Conservation (phyloP, 306 rosid genomes). For the Cyamopsis tetragonoloba region DNA sequence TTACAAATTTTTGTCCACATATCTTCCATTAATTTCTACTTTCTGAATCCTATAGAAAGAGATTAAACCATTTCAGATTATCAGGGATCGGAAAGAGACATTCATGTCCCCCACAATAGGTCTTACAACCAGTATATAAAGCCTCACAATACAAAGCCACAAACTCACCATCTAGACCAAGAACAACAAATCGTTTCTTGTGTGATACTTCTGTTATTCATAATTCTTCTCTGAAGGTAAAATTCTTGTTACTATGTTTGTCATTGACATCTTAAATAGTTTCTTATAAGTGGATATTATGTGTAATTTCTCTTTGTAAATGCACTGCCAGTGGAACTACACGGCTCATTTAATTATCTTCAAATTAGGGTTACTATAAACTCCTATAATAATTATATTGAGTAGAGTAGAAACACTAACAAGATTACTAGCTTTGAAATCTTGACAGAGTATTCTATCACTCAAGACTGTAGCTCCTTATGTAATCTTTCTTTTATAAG, state of each 20-base stretch:
- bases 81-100: constrained; percentile 43
- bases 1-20: constrained; percentile 21
- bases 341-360: constrained; percentile 4
- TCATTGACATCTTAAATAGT: constrained; percentile 2
- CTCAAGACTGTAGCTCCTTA: background rate
- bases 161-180: constrained; percentile 47
- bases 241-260: constrained; percentile 20
- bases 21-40: constrained; percentile 23
- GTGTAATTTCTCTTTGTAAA: constrained; percentile 9
- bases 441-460: constrained; percentile 17
- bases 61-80: constrained; percentile 34
- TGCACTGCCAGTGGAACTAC: constrained; percentile 11
- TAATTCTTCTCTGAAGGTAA: constrained; percentile 42
- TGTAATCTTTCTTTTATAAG: no score
- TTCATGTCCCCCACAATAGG: constrained; percentile 38
- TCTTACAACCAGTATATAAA: constrained; percentile 56
- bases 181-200: constrained; percentile 20
- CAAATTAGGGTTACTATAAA: constrained; percentile 10
- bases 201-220: constrained; percentile 6
- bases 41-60: constrained; percentile 35
- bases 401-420: background rate
- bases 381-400: background rate
- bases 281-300: background rate
- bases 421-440: constrained; percentile 6
- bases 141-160: constrained; percentile 36